These are phyloP conservation scores for Xylariaceae sp. DNA, from an alignment of 2,329 filamentous ascomycete genomes.

Conservation along the genomic window DNA sequence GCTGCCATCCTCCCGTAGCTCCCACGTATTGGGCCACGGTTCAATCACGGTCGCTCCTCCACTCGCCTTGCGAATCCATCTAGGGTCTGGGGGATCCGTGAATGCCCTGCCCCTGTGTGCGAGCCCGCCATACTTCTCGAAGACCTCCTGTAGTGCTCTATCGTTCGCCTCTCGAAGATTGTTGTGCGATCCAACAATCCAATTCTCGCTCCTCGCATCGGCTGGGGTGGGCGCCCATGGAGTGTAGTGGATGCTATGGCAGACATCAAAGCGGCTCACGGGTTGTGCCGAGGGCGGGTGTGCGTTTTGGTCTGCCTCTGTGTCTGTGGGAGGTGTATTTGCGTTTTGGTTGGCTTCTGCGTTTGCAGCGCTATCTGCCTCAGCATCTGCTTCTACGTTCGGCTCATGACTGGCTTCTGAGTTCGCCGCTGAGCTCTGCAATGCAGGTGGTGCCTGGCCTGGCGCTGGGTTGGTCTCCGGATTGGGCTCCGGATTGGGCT, in stretches of 20 bases:
- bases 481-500: no score
- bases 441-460: no score
- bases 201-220: background rate
- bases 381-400: no score
- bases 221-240: background rate
- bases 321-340: background rate
- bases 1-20: slow-evolving; percentile 5
- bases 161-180: slow-evolving; percentile 5
- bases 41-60: background rate
- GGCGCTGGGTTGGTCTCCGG: no score
- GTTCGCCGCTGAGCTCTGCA: background rate
- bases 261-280: background rate
- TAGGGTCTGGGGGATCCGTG: background rate
- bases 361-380: background rate
- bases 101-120: background rate
- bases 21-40: slow-evolving; percentile 16
- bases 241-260: background rate
- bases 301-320: no score
- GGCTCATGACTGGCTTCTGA: no score
- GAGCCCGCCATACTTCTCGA: slow-evolving; percentile 6
- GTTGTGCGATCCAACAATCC: background rate
- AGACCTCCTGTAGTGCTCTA: slow-evolving; percentile 1
- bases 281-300: background rate
- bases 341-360: background rate
- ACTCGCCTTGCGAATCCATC: slow-evolving; percentile 10